Conservation (phyloP, 1,139 yeast genomes). For the Candida tropicalis region DNA sequence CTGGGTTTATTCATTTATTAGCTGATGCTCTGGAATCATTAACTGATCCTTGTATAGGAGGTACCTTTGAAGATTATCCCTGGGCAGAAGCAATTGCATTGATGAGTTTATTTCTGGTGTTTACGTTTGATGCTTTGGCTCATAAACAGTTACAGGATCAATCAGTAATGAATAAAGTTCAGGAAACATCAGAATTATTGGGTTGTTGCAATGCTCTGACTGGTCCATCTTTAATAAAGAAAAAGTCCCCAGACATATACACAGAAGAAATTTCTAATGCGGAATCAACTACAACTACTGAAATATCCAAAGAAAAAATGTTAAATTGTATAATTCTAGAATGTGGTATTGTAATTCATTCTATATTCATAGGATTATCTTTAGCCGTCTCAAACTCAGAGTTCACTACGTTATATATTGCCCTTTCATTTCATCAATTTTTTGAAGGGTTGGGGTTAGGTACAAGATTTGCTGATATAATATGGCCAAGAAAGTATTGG, state of each 20-base stretch:
- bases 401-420: slow-evolving; percentile 37
- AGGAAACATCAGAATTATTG: too few relatives aligned
- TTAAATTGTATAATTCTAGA: slow-evolving; percentile 34
- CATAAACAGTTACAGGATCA: slow-evolving; percentile 23
- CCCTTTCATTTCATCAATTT: slow-evolving; percentile 43
- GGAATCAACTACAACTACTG: too few relatives aligned
- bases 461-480: slow-evolving; percentile 39
- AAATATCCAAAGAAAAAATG: slow-evolving; percentile 18
- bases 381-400: slow-evolving; percentile 43
- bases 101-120: slow-evolving; percentile 35
- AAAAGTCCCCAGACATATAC: neutral
- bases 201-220: neutral
- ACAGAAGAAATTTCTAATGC: too few relatives aligned
- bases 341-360: slow-evolving; percentile 44
- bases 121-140: slow-evolving; percentile 32
- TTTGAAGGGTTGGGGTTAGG: slow-evolving; percentile 48
- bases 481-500: slow-evolving; percentile 34
- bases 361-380: slow-evolving; percentile 43
- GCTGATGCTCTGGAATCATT: slow-evolving; percentile 31
- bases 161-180: neutral
- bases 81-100: slow-evolving; percentile 39
- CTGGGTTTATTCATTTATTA: slow-evolving; percentile 37
- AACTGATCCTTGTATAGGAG: slow-evolving; percentile 32
- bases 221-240: neutral
- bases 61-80: slow-evolving; percentile 31